Percentiles rank a stretch among this genome's conserved stretches.
phyloP scores from a whole-genome alignment of 2,329 filamentous ascomycete genomes.

The Lecanosticta acicola region DNA sequence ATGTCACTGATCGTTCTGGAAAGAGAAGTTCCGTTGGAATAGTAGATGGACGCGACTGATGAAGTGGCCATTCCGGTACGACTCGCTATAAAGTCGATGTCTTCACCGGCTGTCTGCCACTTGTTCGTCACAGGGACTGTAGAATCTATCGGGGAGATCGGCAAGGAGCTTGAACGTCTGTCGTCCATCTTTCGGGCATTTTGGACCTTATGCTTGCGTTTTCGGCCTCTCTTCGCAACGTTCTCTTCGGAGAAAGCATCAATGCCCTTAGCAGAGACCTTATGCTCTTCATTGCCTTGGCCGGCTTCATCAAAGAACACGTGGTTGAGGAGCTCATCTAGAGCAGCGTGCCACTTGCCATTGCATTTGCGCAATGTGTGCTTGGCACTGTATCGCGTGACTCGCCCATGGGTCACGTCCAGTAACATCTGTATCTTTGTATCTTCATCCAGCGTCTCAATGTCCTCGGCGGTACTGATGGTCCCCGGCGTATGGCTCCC shows the following conservation, averaged over 20 bases:
- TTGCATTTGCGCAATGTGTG: constrained; percentile 62
- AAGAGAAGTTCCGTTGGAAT: constrained; percentile 52
- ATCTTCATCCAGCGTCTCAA: constrained; percentile 47
- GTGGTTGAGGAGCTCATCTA: constrained; percentile 76
- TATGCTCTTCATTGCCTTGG: constrained; percentile 41
- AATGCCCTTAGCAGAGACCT: constrained; percentile 60
- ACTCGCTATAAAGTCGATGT: constrained; percentile 57
- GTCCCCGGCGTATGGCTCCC: constrained; percentile 22
- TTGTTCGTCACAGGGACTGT: constrained; percentile 40
- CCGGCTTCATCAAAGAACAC: constrained; percentile 68
- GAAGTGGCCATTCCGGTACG: constrained; percentile 45
- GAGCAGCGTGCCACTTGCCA: constrained; percentile 61
- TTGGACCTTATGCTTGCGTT: constrained; percentile 41
- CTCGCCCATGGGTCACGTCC: constrained; percentile 65
- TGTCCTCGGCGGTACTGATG: constrained; percentile 25
- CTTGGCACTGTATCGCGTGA: constrained; percentile 57
- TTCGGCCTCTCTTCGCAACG: constrained; percentile 40
- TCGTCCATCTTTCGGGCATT: constrained; percentile 30
- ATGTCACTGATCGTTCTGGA: constrained; percentile 52
- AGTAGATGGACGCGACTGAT: constrained; percentile 53
- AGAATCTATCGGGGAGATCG: constrained; percentile 25
- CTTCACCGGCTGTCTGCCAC: constrained; percentile 53
- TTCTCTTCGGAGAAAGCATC: constrained; percentile 68
- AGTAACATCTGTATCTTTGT: constrained; percentile 60
- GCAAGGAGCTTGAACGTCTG: constrained; percentile 20